These are phyloP conservation scores for Plasmodium berghei DNA, from an alignment of 169 alveolate species.

Conservation along the genomic window DNA sequence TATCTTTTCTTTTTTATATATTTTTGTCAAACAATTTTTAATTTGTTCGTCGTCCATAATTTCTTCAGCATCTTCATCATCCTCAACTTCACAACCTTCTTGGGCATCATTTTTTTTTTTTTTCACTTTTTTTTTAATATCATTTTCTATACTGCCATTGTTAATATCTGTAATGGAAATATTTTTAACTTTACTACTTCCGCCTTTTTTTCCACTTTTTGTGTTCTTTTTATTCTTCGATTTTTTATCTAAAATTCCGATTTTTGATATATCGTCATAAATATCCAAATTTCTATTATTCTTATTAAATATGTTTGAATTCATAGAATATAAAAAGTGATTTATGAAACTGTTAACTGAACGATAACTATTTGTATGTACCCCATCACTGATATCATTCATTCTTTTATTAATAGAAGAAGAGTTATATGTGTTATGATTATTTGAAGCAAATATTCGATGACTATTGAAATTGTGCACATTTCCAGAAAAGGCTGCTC, in stretches of 20 bases:
- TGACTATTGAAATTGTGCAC: conserved; percentile 2
- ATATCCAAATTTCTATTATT: conserved; percentile 10
- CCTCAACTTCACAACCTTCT: background rate
- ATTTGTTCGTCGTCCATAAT: background rate
- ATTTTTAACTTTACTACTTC: conserved; percentile 13
- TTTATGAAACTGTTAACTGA: conserved; percentile 61
- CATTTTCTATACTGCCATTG: background rate
- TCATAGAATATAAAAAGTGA: conserved; percentile 65
- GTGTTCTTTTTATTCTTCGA: conserved; percentile 18
- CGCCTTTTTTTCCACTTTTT: conserved; percentile 10
- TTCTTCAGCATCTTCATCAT: background rate
- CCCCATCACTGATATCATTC: conserved; percentile 25
- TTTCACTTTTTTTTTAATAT: conserved; percentile 3
- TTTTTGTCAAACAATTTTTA: too few relatives aligned
- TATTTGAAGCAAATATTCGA: background rate
- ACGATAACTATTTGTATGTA: conserved; percentile 12
- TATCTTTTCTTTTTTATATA: background rate
- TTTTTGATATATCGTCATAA: conserved; percentile 35
- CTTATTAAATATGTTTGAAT: conserved; percentile 28
- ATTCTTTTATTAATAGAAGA: conserved; percentile 33
- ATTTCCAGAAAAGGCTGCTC: background rate
- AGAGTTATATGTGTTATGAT: conserved; percentile 12
- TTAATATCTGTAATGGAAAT: background rate
- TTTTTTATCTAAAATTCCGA: conserved; percentile 27
- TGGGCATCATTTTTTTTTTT: conserved; percentile 32